Evolutionary conservation across 805 yeast genomes (phyloP).

Genomic region (Debaryomyces hansenii): DNA sequence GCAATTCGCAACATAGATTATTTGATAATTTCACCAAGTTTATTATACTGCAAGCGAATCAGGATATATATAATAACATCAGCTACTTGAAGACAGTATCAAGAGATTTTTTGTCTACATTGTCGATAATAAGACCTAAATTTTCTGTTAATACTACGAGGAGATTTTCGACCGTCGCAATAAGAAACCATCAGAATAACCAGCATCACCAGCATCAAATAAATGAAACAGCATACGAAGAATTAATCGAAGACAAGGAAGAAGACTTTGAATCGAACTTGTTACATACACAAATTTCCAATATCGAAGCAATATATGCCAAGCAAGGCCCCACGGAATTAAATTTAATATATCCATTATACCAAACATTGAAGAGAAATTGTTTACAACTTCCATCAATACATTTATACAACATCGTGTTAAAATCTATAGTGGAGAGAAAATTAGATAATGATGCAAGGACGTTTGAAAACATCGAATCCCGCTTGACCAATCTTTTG

Average conservation of each 20-base stretch:
- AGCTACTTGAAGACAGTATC: slow-evolving; percentile 20
- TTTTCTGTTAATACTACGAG: not conserved
- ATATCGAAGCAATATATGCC: slow-evolving; percentile 18
- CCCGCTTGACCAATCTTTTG: slow-evolving; percentile 58
- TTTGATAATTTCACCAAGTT: slow-evolving; percentile 14
- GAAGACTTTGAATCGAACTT: slow-evolving; percentile 19
- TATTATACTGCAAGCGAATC: slow-evolving; percentile 31
- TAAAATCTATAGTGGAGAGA: slow-evolving; percentile 55
- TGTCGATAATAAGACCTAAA: slow-evolving; percentile 14
- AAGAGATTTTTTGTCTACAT: slow-evolving; percentile 19
- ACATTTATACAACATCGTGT: slow-evolving; percentile 52
- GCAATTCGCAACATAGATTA: not conserved
- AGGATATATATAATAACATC: slow-evolving; percentile 28
- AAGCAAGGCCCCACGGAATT: slow-evolving; percentile 20
- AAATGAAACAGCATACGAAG: slow-evolving; percentile 3
- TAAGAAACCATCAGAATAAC: not conserved
- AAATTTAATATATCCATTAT: slow-evolving; percentile 38
- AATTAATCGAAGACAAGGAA: not conserved
- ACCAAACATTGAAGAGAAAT: slow-evolving; percentile 41
- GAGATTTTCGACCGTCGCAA: slow-evolving; percentile 6
- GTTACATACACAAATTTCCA: slow-evolving; percentile 16
- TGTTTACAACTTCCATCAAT: slow-evolving; percentile 46
- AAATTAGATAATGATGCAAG: slow-evolving; percentile 38
- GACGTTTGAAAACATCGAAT: slow-evolving; percentile 46
- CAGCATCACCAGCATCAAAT: not conserved